Conservation (phyloP, 2,329 filamentous ascomycete genomes). For the Paraphaeosphaeria sporulosa region DNA sequence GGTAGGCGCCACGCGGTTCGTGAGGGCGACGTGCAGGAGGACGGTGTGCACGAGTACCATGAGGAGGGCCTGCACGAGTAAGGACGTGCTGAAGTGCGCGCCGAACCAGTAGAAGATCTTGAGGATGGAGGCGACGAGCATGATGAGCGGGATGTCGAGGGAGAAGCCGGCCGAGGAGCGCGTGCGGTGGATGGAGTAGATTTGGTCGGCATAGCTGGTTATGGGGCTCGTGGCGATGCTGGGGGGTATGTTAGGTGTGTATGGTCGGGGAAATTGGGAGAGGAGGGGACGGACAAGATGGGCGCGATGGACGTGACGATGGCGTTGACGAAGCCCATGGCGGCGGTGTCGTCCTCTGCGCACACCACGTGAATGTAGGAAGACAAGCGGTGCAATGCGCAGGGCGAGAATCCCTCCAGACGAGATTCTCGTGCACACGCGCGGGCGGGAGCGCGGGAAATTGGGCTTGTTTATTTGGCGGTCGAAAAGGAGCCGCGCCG, state of each 20-base stretch:
- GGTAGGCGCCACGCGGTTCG: slow-evolving; percentile 58
- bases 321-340: slow-evolving; percentile 47
- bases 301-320: slow-evolving; percentile 48
- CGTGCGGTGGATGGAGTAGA: slow-evolving; percentile 68
- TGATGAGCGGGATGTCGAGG: slow-evolving; percentile 71
- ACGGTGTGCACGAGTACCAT: slow-evolving; percentile 67
- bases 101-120: slow-evolving; percentile 75
- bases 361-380: background rate
- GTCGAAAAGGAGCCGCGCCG: slow-evolving; percentile 17
- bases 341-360: background rate
- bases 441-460: background rate
- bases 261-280: background rate
- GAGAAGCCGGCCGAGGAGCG: slow-evolving; percentile 70
- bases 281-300: slow-evolving; percentile 42
- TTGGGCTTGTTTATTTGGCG: background rate
- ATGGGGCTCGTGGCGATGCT: slow-evolving; percentile 69
- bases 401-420: background rate
- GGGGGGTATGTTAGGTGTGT: slow-evolving; percentile 16
- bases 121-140: slow-evolving; percentile 69
- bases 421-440: background rate
- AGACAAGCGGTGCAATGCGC: background rate
- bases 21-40: slow-evolving; percentile 67
- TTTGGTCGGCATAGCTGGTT: slow-evolving; percentile 72
- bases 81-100: slow-evolving; percentile 64
- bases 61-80: slow-evolving; percentile 66